These are phyloP conservation scores for Arctium minus DNA, from an alignment of 129 eudicot genomes.

Conservation along the genomic window DNA sequence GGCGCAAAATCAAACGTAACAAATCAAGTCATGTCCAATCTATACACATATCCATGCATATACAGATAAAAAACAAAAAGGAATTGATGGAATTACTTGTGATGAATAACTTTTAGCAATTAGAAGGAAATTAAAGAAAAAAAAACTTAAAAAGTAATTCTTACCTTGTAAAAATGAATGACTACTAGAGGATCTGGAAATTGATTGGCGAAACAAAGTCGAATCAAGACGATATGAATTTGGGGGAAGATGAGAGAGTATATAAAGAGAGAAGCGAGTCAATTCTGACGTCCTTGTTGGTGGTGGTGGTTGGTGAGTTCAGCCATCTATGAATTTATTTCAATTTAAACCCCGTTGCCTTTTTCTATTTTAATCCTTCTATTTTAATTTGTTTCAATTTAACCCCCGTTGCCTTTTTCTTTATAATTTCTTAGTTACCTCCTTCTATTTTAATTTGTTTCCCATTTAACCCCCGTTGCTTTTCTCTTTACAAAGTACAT, in stretches of 20 bases:
- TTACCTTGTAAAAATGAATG: conserved; percentile 15
- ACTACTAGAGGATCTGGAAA: conserved; percentile 9
- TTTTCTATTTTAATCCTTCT: neutral
- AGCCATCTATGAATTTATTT: neutral
- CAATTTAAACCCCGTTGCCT: neutral
- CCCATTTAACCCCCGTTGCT: no score
- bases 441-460: no score
- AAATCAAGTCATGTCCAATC: neutral
- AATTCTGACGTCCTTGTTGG: conserved; percentile 22
- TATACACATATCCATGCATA: conserved; percentile 10
- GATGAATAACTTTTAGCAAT: neutral
- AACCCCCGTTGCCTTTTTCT: neutral
- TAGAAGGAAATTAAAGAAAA: neutral
- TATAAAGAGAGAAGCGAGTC: conserved; percentile 19
- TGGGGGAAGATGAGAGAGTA: conserved; percentile 9
- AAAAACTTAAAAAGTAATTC: neutral
- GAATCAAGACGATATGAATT: conserved; percentile 8
- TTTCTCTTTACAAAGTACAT: no score
- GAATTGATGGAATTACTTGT: conserved; percentile 9
- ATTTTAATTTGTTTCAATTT: neutral
- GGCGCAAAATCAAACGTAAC: neutral
- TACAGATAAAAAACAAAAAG: neutral
- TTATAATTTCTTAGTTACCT: no score
- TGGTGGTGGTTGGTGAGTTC: conserved; percentile 30
- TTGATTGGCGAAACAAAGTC: neutral